phyloP scores from a whole-genome alignment of 768 basidiomycete species.

The Clavaria fumosa region DNA sequence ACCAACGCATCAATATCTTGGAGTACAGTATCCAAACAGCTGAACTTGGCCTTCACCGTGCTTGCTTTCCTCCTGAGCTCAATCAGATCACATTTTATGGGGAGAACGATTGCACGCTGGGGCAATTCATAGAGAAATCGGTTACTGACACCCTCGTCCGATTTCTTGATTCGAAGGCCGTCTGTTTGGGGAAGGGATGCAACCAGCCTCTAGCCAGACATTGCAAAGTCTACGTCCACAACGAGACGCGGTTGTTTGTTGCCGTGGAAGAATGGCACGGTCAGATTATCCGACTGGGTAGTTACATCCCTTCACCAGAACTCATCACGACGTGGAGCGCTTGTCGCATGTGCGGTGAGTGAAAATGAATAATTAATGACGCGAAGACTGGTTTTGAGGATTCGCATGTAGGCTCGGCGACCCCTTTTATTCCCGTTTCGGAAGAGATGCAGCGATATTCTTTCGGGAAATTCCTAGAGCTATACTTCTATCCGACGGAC shows the following conservation, averaged over 20 bases:
- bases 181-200: constrained; percentile 76
- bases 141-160: constrained; percentile 53
- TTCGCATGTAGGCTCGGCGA: too few species aligned
- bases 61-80: constrained; percentile 64
- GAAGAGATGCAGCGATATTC: constrained; percentile 90
- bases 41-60: constrained; percentile 49
- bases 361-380: too few species aligned
- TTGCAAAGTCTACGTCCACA: constrained; percentile 84
- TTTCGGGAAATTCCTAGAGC: constrained; percentile 90
- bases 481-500: constrained; percentile 88
- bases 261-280: constrained; percentile 85
- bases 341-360: constrained; percentile 69
- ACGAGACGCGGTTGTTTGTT: constrained; percentile 66
- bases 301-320: constrained; percentile 45
- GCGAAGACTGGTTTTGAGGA: too few species aligned
- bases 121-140: constrained; percentile 80
- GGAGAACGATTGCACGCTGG: constrained; percentile 82
- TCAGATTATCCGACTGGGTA: constrained; percentile 44
- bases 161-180: constrained; percentile 56
- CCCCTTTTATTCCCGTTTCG: constrained; percentile 78
- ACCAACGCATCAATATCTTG: constrained; percentile 74
- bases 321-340: constrained; percentile 84
- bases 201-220: constrained; percentile 69
- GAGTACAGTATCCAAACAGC: constrained; percentile 66
- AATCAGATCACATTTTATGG: constrained; percentile 80